These are phyloP conservation scores for Trichoderma gamsii DNA, from an alignment of 495 filamentous ascomycete species.

Conservation along the genomic window DNA sequence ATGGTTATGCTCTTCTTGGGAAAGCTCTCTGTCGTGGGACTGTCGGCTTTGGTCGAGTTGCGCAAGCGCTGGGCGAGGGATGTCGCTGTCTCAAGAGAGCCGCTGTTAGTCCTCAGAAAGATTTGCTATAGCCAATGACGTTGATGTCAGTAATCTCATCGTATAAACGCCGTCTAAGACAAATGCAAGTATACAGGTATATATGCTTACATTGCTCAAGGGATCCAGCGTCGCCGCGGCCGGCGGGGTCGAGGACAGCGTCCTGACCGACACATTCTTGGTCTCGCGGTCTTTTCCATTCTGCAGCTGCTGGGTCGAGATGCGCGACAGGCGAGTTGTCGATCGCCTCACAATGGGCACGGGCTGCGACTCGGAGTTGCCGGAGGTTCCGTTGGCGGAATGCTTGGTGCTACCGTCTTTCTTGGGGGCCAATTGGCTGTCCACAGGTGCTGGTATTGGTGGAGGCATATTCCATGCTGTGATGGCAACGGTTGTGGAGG, in stretches of 20 bases:
- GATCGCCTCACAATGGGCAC: conserved; percentile 4
- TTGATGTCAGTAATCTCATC: conserved; percentile 2
- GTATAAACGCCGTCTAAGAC: neutral
- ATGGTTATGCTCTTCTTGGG: conserved; percentile 33
- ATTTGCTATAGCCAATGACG: conserved; percentile 50
- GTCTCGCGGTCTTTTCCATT: conserved; percentile 26
- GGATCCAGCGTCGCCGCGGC: conserved; percentile 37
- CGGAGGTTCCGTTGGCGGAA: conserved; percentile 1
- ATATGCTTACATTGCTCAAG: conserved; percentile 38
- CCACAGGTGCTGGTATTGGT: neutral
- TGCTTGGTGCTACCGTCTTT: neutral
- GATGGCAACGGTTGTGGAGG: neutral
- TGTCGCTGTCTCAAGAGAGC: conserved; percentile 35
- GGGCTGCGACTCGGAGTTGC: neutral
- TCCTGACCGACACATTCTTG: conserved; percentile 18
- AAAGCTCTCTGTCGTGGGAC: conserved; percentile 30
- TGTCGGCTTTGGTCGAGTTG: conserved; percentile 46
- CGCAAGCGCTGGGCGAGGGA: conserved; percentile 61
- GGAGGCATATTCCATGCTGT: conserved; percentile 13
- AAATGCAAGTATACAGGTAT: neutral
- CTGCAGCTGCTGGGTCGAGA: conserved; percentile 18
- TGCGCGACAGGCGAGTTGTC: conserved; percentile 23
- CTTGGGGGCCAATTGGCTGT: conserved; percentile 5
- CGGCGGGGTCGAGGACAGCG: conserved; percentile 21
- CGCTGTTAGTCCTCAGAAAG: conserved; percentile 72